phyloP scores from a whole-genome alignment of 306 rosid species.

The Lupinus albus region DNA sequence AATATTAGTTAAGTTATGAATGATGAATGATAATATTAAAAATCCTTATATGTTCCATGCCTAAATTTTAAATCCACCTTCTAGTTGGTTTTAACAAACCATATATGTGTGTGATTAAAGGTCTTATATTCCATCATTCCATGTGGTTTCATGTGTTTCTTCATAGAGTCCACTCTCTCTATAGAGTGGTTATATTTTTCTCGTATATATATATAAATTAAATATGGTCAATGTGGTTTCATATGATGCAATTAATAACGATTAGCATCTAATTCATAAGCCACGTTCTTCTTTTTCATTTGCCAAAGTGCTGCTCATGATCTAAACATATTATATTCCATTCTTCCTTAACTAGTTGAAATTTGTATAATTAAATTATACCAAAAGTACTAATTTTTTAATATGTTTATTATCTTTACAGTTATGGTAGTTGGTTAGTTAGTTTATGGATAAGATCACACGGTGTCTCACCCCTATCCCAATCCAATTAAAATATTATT shows the following conservation, averaged over 20 bases:
- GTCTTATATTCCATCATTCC: slow-evolving; percentile 50
- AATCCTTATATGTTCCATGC: too few relatives aligned
- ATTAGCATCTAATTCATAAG: slow-evolving; percentile 48
- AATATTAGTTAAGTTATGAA: too few relatives aligned
- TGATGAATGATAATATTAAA: too few relatives aligned
- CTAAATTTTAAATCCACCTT: too few relatives aligned
- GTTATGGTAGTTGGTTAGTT: slow-evolving; percentile 56
- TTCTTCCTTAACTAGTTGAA: slow-evolving; percentile 33
- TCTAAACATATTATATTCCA: slow-evolving; percentile 47
- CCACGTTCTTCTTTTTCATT: slow-evolving; percentile 56
- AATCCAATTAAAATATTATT: too few relatives aligned
- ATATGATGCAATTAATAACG: slow-evolving; percentile 44
- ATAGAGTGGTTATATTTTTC: slow-evolving; percentile 14
- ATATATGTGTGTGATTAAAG: slow-evolving; percentile 32
- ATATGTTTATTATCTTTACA: slow-evolving; percentile 29
- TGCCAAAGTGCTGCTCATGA: slow-evolving; percentile 52
- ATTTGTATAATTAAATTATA: slow-evolving; percentile 24
- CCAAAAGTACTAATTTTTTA: background rate
- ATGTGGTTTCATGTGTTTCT: slow-evolving; percentile 79
- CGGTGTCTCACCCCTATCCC: too few relatives aligned
- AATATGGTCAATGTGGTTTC: slow-evolving; percentile 49
- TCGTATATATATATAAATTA: background rate
- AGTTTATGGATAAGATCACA: too few relatives aligned
- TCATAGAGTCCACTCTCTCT: slow-evolving; percentile 34
- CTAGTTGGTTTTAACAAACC: background rate